These are phyloP conservation scores for Phytophthora megakarya DNA, from an alignment of 352 stramenopile species.

Conservation along the genomic window DNA sequence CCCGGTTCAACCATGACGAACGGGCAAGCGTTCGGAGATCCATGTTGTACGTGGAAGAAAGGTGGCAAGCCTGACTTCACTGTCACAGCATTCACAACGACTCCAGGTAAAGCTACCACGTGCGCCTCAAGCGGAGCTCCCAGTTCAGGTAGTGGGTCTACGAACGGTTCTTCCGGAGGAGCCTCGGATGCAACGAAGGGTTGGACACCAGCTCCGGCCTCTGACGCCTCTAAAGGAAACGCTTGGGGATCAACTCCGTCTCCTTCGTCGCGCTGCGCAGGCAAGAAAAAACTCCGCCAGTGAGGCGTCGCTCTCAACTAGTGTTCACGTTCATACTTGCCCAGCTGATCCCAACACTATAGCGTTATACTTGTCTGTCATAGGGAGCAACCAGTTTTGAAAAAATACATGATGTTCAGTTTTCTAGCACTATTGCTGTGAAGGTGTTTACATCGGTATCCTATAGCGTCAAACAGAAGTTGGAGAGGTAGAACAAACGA, in stretches of 20 bases:
- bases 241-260: conserved; percentile 4
- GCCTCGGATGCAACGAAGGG: conserved; percentile 1
- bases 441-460: too few species aligned
- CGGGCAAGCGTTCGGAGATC: conserved; percentile 49
- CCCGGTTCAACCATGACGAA: conserved; percentile 28
- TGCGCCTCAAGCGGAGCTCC: conserved; percentile 17
- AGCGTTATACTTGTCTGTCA: too few species aligned
- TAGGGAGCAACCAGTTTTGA: too few species aligned
- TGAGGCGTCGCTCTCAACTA: too few species aligned
- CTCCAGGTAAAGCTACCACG: conserved; percentile 22
- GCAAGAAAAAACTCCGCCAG: neutral
- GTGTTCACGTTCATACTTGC: too few species aligned
- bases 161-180: neutral
- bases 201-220: neutral
- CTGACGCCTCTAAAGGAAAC: conserved; percentile 8
- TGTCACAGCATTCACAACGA: conserved; percentile 30
- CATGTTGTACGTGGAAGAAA: conserved; percentile 52
- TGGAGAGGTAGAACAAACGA: too few species aligned
- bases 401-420: too few species aligned
- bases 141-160: neutral
- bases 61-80: conserved; percentile 38
- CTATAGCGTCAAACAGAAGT: too few species aligned
- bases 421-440: too few species aligned
- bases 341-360: too few species aligned
- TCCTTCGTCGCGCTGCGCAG: conserved; percentile 6